Base-by-base conservation (phyloP, 2,329 filamentous ascomycete genomes). In the Ceratocystis albifundus region DNA sequence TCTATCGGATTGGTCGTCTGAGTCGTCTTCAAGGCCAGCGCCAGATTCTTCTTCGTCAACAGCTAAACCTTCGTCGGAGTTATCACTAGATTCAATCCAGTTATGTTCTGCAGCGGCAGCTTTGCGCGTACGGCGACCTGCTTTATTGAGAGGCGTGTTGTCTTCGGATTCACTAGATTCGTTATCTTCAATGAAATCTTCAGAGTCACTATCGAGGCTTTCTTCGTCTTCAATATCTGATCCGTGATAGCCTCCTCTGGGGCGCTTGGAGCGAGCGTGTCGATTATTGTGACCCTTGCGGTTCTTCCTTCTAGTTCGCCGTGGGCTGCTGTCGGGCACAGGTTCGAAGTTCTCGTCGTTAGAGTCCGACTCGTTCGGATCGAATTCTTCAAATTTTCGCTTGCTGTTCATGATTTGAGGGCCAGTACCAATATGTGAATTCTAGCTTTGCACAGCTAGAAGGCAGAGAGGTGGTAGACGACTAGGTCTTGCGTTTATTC, bases 271-370 rank as follows among this genome's bases (percentile, higher is more conserved):
- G 64, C 71, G 72, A 17, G 72, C 71, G 4, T 75, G 71, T 65
- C 78, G 79, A 69, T 74, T 74, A 68, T 69, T 74, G 32, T 67
- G 66, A 62, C 61, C 71, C 36, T 74, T 74, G 70, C 76, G 74
- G 69, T 77, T 78, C 68, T 73, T 68, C 48, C 64, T 74, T 55
- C 64, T 74, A 62, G 68, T 70, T 67, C 76, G 76, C 15, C 75
- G 75, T 17, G 80, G 76, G 36, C 76, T 75, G 30, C 75, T 77
- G 70, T 80, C 78, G 25, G 73, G 72, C 17, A 74, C 73, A 17
- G 84, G 84, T 67, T 85, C 81, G 71, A 87, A 88, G 73, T 86
- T 86, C 70, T 84, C 83, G 72, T 88, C 85, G 62, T 84, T 81
- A 1, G 85, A 78, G 70, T 88, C 85, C 63, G 85, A 87, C 72